A percentile compares a stretch with the other conserved stretches of the same genome.
Conservation (phyloP, 2,329 filamentous ascomycete genomes). For the Scorias spongiosa region DNA sequence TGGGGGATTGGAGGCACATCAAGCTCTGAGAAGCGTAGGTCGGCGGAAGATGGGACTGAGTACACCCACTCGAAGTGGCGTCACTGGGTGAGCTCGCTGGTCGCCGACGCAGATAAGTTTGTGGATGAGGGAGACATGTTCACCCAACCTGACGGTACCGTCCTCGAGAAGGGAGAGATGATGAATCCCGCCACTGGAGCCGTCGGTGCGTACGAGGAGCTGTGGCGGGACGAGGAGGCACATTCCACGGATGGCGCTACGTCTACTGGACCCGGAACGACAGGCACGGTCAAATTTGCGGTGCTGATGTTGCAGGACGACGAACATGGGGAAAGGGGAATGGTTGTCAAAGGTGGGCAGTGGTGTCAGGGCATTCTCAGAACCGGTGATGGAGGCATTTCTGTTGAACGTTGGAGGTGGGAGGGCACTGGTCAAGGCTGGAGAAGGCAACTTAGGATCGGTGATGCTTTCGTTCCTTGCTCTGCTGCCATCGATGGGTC, state of each 20-base stretch:
- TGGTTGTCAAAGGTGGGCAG: constrained; percentile 39
- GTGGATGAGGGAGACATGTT: constrained; percentile 44
- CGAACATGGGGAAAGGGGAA: constrained; percentile 26
- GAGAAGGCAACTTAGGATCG: constrained; percentile 24
- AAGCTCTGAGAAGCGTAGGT: constrained; percentile 17
- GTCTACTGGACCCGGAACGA: background rate
- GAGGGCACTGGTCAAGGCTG: constrained; percentile 13
- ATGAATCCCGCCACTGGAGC: constrained; percentile 39
- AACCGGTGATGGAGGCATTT: constrained; percentile 23
- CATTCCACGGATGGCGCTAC: too few species aligned
- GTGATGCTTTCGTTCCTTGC: constrained; percentile 27
- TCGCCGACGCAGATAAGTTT: constrained; percentile 21
- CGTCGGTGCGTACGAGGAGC: constrained; percentile 37
- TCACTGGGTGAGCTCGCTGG: constrained; percentile 47
- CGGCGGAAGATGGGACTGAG: constrained; percentile 4
- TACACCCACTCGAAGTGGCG: constrained; percentile 30
- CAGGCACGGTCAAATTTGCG: constrained; percentile 12
- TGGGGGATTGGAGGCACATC: constrained; percentile 51
- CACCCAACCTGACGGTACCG: constrained; percentile 12
- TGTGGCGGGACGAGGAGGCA: constrained; percentile 30
- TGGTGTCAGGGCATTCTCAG: constrained; percentile 43
- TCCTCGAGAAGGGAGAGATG: constrained; percentile 45
- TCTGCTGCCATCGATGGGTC: constrained; percentile 17
- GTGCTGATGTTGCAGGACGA: constrained; percentile 29
- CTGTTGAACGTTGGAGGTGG: constrained; percentile 43